Evolutionary conservation across 441 rosid species (phyloP), one percentile per base, ranked within the genome.

Genomic region (Populus tomentosa): DNA sequence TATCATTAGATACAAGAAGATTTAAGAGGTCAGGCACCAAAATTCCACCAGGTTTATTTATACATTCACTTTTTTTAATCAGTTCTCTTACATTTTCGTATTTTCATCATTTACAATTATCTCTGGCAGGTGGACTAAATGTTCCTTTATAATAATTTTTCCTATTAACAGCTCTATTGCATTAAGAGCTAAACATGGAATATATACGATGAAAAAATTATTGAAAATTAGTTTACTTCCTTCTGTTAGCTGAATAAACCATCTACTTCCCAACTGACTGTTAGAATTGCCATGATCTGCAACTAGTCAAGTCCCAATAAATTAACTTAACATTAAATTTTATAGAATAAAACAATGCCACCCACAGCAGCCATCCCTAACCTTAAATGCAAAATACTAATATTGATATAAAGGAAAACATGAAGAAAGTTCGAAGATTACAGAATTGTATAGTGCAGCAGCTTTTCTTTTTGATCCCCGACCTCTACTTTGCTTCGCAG

Each of bases 401-500:
- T 38, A 35, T 26, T 16, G 1, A 8, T 35, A 71, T 32, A 63
- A 62, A 14, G 40, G n/a, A 56, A 79, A 50, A 21, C 20, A 69
- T 26, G 21, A 30, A 18, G 24, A 21, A 70, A 71, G 69, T 46
- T 46, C 10, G 20, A 46, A 50, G 16, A 80, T 90, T 81, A 95
- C 98, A 81, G 89, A 79, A 83, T 92, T 88, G 85, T 79, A 89
- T 67, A 82, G 84, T 14, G 89, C 38, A 36, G 88, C 88, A 76
- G 89, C 88, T 89, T 91, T 94, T 84, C 98, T 89, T 79, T 96
- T 96, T 56, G 86, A 77, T 71, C 97, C 94, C 69, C 90, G 92
- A 8, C 94, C 90, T 70, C 70, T 83, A 85, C 88, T 94, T 72
- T 78, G 67, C 80, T 78, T 86, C 35, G 74, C 82, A 65, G 77